Evolutionary conservation across 1,139 yeast species (phyloP).

Genomic region (Candida neerlandica): DNA sequence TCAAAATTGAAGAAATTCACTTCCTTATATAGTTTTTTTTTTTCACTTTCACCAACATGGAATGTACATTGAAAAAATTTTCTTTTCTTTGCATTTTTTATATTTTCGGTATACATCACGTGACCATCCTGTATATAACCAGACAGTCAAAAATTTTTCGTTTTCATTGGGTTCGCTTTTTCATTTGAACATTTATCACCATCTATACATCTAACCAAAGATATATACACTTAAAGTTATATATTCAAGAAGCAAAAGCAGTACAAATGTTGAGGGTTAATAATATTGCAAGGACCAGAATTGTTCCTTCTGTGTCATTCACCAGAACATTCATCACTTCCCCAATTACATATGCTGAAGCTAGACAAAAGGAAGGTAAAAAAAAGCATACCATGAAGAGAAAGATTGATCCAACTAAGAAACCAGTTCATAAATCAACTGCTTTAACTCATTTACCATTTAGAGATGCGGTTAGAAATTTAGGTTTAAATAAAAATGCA

Average conservation of each 20-base stretch:
- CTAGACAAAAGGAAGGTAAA: constrained; percentile 28
- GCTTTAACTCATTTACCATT: constrained; percentile 49
- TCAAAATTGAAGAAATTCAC: background rate
- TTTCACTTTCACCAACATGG: background rate
- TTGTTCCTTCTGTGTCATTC: background rate
- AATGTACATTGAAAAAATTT: background rate
- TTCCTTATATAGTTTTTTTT: background rate
- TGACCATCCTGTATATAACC: too few relatives aligned
- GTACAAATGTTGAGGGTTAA: constrained; percentile 4
- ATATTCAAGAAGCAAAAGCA: background rate
- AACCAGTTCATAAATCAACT: constrained; percentile 18
- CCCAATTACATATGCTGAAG: constrained; percentile 13
- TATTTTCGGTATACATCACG: too few relatives aligned
- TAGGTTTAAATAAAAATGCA: constrained; percentile 38
- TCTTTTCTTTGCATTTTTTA: too few relatives aligned
- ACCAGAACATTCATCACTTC: constrained; percentile 12
- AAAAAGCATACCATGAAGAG: constrained; percentile 19
- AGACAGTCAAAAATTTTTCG: background rate
- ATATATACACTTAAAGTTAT: too few relatives aligned
- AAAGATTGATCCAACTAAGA: constrained; percentile 32
- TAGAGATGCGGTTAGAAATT: constrained; percentile 40
- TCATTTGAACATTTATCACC: background rate
- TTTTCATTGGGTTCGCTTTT: background rate
- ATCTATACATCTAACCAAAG: too few relatives aligned
- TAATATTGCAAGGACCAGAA: background rate